Evolutionary conservation across 2,329 filamentous ascomycete genomes (phyloP).

Genomic region (Lasiodiplodia sp.): DNA sequence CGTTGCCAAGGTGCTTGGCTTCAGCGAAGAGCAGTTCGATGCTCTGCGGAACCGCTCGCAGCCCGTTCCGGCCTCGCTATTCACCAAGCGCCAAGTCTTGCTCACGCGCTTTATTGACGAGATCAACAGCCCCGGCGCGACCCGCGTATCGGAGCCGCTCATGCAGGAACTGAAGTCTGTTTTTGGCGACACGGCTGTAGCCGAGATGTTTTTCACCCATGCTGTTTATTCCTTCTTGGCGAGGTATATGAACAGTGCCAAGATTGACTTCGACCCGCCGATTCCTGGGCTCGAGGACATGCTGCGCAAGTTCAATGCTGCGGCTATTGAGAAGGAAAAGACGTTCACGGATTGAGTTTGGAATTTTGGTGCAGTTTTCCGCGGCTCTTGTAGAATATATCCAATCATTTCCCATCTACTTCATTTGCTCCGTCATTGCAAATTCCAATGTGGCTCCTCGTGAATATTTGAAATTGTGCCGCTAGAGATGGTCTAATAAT

Average conservation of each 20-base stretch:
- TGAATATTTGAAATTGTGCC: no score
- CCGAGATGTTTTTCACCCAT: not conserved
- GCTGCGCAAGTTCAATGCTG: constrained; percentile 2
- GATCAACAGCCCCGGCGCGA: not conserved
- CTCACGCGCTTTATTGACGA: not conserved
- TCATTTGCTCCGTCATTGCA: no score
- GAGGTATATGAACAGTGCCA: not conserved
- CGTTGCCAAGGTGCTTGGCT: constrained; percentile 30
- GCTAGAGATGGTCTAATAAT: no score
- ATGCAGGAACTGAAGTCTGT: not conserved
- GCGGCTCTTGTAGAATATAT: no score
- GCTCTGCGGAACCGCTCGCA: not conserved
- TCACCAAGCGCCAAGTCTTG: not conserved
- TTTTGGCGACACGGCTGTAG: not conserved
- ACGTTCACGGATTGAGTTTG: not conserved
- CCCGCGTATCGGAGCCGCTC: not conserved
- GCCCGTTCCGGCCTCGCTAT: not conserved
- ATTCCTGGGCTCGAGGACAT: constrained; percentile 8
- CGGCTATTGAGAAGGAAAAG: not conserved
- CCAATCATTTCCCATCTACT: no score
- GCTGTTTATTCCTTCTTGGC: not conserved
- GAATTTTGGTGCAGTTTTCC: no score
- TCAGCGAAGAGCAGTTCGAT: not conserved
- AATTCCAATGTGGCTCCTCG: no score
- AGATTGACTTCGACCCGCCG: not conserved